phyloP scores from a whole-genome alignment of 192 early-diverging fungal species.

The Mortierella antarctica region DNA sequence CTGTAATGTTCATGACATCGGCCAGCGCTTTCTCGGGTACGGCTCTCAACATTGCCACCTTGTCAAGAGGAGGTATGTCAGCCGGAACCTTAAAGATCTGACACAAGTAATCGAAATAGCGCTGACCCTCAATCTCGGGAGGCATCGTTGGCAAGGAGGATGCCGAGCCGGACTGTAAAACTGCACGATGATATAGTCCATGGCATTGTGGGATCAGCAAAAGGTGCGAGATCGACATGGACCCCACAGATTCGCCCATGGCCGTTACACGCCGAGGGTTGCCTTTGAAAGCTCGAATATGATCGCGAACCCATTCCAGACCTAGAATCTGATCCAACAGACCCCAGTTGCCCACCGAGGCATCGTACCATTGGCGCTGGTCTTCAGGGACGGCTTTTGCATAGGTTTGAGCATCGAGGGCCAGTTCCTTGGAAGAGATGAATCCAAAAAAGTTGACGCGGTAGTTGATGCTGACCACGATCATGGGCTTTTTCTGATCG shows the following conservation, averaged over 20 bases:
- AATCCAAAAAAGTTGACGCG: slow-evolving; percentile 60
- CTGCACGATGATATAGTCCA: slow-evolving; percentile 9
- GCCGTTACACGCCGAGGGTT: slow-evolving; percentile 62
- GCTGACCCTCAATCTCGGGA: slow-evolving; percentile 13
- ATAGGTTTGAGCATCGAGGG: slow-evolving; percentile 1
- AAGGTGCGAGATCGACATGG: slow-evolving; percentile 27
- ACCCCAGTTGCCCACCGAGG: slow-evolving; percentile 49
- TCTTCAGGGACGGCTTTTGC: not conserved
- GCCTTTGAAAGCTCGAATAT: slow-evolving; percentile 71
- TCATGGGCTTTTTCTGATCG: slow-evolving; percentile 11
- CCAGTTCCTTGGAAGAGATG: slow-evolving; percentile 40
- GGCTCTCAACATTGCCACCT: slow-evolving; percentile 2
- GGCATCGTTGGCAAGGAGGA: not conserved
- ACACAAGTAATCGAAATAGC: slow-evolving; percentile 14
- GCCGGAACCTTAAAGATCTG: not conserved
- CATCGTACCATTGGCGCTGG: slow-evolving; percentile 10
- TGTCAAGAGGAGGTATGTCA: slow-evolving; percentile 1
- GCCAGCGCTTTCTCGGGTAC: not conserved
- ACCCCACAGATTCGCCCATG: slow-evolving; percentile 69
- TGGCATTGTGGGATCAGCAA: slow-evolving; percentile 12
- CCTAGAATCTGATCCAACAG: slow-evolving; percentile 61
- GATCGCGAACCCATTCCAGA: slow-evolving; percentile 65
- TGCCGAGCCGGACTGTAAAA: slow-evolving; percentile 11
- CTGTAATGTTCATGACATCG: not conserved
- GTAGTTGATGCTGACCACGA: slow-evolving; percentile 60